These are phyloP conservation scores for Rhizopogon sp. DNA, from an alignment of 768 basidiomycete species.

Conservation along the genomic window DNA sequence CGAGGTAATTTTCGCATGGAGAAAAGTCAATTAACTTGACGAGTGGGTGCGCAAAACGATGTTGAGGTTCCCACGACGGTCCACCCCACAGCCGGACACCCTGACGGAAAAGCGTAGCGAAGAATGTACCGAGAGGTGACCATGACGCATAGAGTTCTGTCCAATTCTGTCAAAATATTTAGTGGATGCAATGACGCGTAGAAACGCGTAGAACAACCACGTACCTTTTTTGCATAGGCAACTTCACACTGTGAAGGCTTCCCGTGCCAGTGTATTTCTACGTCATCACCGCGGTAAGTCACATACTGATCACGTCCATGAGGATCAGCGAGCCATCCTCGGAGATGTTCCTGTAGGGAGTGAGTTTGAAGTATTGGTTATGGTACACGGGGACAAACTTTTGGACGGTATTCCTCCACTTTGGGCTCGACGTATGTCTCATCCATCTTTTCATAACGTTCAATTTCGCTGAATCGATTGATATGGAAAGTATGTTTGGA, in stretches of 20 bases:
- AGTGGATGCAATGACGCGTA: conserved; percentile 4
- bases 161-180: conserved; percentile 63
- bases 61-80: conserved; percentile 79
- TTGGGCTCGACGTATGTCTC: conserved; percentile 77
- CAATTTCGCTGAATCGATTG: conserved; percentile 88
- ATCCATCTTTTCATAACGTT: conserved; percentile 70
- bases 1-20: conserved; percentile 91
- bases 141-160: conserved; percentile 95
- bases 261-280: conserved; percentile 89
- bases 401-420: conserved; percentile 65
- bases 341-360: conserved; percentile 76
- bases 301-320: conserved; percentile 95
- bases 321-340: conserved; percentile 90
- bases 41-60: conserved; percentile 91
- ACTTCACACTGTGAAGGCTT: conserved; percentile 83
- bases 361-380: conserved; percentile 2
- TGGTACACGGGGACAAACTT: conserved; percentile 37
- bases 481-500: conserved; percentile 79
- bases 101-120: conserved; percentile 90
- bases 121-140: conserved; percentile 95
- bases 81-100: conserved; percentile 97
- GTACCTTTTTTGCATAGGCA: conserved; percentile 68
- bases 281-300: conserved; percentile 89
- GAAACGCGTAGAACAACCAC: conserved; percentile 20
- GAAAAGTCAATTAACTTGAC: conserved; percentile 97